Percentiles rank a stretch among this genome's conserved stretches.
phyloP scores from a whole-genome alignment of 345 rosid genomes.

The Sonneratia caseolaris region DNA sequence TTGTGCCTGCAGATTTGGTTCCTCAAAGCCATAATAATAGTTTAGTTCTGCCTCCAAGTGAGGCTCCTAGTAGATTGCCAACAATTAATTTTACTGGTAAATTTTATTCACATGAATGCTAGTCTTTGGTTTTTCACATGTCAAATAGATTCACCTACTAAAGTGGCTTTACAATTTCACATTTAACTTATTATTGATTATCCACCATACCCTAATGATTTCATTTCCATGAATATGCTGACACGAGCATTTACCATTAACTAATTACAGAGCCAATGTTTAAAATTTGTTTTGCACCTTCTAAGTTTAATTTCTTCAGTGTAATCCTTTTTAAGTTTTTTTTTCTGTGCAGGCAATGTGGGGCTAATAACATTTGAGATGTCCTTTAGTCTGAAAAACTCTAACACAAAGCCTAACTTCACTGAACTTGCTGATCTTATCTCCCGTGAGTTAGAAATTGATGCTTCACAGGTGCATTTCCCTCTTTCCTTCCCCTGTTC shows the following conservation, averaged over 20 bases:
- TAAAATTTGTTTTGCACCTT: background rate
- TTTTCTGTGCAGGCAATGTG: slow-evolving; percentile 36
- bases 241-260: background rate
- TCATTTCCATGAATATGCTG: background rate
- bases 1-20: slow-evolving; percentile 22
- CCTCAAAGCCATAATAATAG: slow-evolving; percentile 24
- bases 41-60: slow-evolving; percentile 22
- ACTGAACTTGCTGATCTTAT: slow-evolving; percentile 37
- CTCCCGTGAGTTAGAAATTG: slow-evolving; percentile 45
- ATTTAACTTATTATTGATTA: background rate
- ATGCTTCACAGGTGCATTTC: slow-evolving; percentile 46
- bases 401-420: slow-evolving; percentile 42
- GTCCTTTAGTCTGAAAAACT: slow-evolving; percentile 34
- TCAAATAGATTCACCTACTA: background rate
- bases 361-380: slow-evolving; percentile 55
- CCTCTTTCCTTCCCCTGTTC: background rate
- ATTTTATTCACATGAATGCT: background rate
- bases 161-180: background rate
- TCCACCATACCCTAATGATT: background rate
- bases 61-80: slow-evolving; percentile 26
- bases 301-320: background rate
- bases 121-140: background rate
- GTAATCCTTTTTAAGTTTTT: background rate
- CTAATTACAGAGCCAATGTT: background rate
- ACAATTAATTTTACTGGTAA: slow-evolving; percentile 34